A percentile compares a stretch with the other conserved stretches of the same genome.
phyloP scores from a whole-genome alignment of 768 basidiomycete species.

The Amyloporia xantha region DNA sequence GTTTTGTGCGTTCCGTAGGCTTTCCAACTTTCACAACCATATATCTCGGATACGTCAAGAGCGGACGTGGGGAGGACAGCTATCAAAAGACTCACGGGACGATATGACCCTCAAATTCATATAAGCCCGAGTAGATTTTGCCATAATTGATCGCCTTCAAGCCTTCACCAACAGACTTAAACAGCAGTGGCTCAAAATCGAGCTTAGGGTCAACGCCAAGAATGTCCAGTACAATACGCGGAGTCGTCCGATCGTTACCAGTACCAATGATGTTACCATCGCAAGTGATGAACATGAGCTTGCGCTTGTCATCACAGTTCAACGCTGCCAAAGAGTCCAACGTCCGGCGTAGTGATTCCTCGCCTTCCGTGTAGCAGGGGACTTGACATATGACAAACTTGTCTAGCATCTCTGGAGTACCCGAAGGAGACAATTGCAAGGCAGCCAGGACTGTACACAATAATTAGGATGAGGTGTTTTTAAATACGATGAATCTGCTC shows the following conservation, averaged over 20 bases:
- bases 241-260: slow-evolving; percentile 94
- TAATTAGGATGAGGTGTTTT: too few species aligned
- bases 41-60: too few species aligned
- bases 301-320: slow-evolving; percentile 98
- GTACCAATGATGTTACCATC: slow-evolving; percentile 98
- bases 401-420: slow-evolving; percentile 88
- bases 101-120: slow-evolving; percentile 91
- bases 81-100: slow-evolving; percentile 92
- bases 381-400: slow-evolving; percentile 98
- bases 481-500: too few species aligned
- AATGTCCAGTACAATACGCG: slow-evolving; percentile 93
- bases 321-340: slow-evolving; percentile 92
- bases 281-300: slow-evolving; percentile 87
- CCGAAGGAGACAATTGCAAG: slow-evolving; percentile 85
- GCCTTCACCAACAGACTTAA: slow-evolving; percentile 90
- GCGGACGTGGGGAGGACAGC: too few species aligned
- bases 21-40: slow-evolving; percentile 93
- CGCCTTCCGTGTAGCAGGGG: slow-evolving; percentile 97
- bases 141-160: slow-evolving; percentile 97
- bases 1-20: slow-evolving; percentile 86
- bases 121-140: slow-evolving; percentile 94
- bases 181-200: slow-evolving; percentile 93
- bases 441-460: too few species aligned
- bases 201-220: slow-evolving; percentile 89
- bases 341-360: slow-evolving; percentile 73